phyloP scores from a whole-genome alignment of 2,329 filamentous ascomycete species.

The Cladosporium sp. region DNA sequence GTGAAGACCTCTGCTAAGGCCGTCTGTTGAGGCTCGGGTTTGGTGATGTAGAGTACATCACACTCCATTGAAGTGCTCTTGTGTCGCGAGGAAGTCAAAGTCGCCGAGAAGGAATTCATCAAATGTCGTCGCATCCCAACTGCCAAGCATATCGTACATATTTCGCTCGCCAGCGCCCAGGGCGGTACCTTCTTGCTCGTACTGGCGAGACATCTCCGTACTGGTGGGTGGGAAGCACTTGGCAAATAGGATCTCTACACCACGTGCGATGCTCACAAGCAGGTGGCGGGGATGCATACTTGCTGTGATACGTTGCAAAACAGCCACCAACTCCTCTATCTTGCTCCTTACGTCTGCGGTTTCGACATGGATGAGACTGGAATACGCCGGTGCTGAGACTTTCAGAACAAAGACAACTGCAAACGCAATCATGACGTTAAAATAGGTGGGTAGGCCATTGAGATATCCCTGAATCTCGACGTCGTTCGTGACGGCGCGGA shows the following conservation, averaged over 20 bases:
- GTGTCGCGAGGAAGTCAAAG: slow-evolving; percentile 28
- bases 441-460: slow-evolving; percentile 29
- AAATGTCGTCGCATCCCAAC: slow-evolving; percentile 21
- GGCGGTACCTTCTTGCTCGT: not conserved
- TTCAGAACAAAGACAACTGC: slow-evolving; percentile 32
- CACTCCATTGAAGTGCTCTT: slow-evolving; percentile 24
- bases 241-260: slow-evolving; percentile 24
- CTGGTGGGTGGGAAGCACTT: slow-evolving; percentile 15
- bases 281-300: slow-evolving; percentile 29
- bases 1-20: not conserved
- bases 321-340: slow-evolving; percentile 22
- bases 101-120: slow-evolving; percentile 31
- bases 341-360: slow-evolving; percentile 24
- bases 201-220: not conserved
- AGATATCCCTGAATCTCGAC: slow-evolving; percentile 26
- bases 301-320: slow-evolving; percentile 25
- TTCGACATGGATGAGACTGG: slow-evolving; percentile 24
- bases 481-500: slow-evolving; percentile 24
- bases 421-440: slow-evolving; percentile 31
- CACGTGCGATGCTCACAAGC: slow-evolving; percentile 25
- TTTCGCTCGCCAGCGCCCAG: slow-evolving; percentile 21
- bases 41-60: slow-evolving; percentile 13
- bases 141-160: slow-evolving; percentile 24
- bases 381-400: slow-evolving; percentile 27
- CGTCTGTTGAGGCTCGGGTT: no score